Base-by-base conservation (phyloP, 345 rosid species). In the Euphorbia lathyris region DNA sequence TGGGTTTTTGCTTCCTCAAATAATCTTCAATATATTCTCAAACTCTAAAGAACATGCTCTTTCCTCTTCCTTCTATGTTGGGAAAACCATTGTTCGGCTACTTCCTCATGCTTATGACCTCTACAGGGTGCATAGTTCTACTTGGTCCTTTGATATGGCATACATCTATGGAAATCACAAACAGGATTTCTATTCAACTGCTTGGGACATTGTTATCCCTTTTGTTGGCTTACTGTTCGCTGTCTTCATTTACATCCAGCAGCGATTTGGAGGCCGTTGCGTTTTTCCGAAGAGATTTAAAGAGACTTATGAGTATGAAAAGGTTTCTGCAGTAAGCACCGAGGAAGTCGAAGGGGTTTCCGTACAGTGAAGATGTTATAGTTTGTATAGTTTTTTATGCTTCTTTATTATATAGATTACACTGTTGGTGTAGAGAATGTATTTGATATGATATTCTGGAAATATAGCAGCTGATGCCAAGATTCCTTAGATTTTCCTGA, bases 101-200 rank as follows among this genome's bases (percentile, higher is more conserved):
- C 80, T 94, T 53, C 97, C 98, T 29, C 98, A 94, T 70, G 88
- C 88, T 16, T 94, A 94, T 68, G 98, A 94, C 78, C 89, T 94
- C 32, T 89, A 85, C 79, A 82, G 93, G 82, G 85, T 90, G 50
- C 90, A 66, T 68, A 83, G 81, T 67, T 84, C 86, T 9, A 56
- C 86, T 55, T 75, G 85, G 82, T 75, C 79, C 72, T 83, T 83
- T 25, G 92, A 82, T 72, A 69, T 75, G 65, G 86, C 97, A 22
- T 91, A 74, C 73, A 83, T 93, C 10, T 93, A 91, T 70, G 97
- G 94, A 42, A 88, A 86, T 76, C 98, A 84, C 79, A 83, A 79
- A 47, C 73, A 81, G 78, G 98, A 89, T 69, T 88, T 87, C 10
- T 89, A 84, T 76, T 93, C 98, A 47, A 89, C 90, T 12, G 79